phyloP scores from a whole-genome alignment of 345 rosid genomes.

The Brassica juncea region DNA sequence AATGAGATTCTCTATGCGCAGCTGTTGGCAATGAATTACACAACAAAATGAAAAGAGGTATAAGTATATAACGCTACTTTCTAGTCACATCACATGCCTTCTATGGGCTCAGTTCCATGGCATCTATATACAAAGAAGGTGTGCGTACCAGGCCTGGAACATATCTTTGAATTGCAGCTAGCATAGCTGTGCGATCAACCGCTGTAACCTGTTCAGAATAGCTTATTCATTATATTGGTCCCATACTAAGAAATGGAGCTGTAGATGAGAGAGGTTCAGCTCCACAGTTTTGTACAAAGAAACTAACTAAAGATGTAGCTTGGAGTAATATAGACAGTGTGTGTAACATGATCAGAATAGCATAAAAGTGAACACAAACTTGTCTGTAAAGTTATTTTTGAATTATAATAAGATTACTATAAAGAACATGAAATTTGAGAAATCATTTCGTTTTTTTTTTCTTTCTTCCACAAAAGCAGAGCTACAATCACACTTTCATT shows the following conservation, averaged over 20 bases:
- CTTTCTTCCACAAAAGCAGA: neutral
- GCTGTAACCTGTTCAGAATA: slow-evolving; percentile 73
- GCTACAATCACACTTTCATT: slow-evolving; percentile 26
- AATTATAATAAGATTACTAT: neutral
- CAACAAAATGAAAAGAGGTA: slow-evolving; percentile 17
- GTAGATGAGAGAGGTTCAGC: slow-evolving; percentile 5
- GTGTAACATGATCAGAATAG: neutral
- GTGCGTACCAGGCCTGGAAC: slow-evolving; percentile 72
- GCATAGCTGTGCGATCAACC: slow-evolving; percentile 91
- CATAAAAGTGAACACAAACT: neutral
- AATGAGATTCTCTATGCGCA: slow-evolving; percentile 76
- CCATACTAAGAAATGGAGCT: neutral
- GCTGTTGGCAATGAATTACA: slow-evolving; percentile 55
- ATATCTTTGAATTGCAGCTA: slow-evolving; percentile 95
- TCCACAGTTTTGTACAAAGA: slow-evolving; percentile 10
- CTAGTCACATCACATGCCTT: slow-evolving; percentile 37
- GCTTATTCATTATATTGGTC: neutral
- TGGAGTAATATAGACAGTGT: neutral
- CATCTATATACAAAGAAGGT: slow-evolving; percentile 54
- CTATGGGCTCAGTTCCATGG: slow-evolving; percentile 65
- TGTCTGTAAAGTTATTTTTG: neutral
- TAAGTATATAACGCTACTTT: slow-evolving; percentile 3
- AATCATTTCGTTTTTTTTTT: neutral
- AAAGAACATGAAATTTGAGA: neutral
- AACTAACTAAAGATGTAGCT: slow-evolving; percentile 18